Base-by-base conservation (phyloP, 1,139 yeast genomes). In the Taphrina pruni region DNA sequence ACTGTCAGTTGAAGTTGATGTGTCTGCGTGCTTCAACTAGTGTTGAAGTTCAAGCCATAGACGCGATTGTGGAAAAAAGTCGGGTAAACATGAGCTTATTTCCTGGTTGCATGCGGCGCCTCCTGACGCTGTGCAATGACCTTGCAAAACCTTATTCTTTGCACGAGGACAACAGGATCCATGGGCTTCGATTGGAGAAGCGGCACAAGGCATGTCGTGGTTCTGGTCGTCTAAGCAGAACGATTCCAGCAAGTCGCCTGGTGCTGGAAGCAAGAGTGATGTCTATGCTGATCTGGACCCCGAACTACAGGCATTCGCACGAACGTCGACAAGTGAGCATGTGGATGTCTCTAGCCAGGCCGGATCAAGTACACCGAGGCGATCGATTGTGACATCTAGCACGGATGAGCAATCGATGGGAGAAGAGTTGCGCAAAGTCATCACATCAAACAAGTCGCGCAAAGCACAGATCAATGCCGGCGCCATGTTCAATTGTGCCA, bases 401-500 rank as follows among this genome's bases (percentile, higher is more conserved):
- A 17, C 21, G 41, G 43, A 35, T 6, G 58, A 54, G 14, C 43
- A 14, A 21, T 48, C 65, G 9, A 32, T 48, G 12, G 39, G 38
- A 26, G 67, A 64, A 9, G 46, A 36, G 39, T 20, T 55, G n/a
- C 9, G 6, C 21, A 26, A 45, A 14, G 43, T 21, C 54, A 46
- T 43, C 41, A 17, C 46, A 4, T n/a, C 56, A 45, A 11, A 55
- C 6, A 64, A 64, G 55, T 20, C 60, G 12, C 67, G 67, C n/a
- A 54, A 48, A 20, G 39, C 67, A 12, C 52, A 54, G 12, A 39
- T 64, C 39, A 64, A 64, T 36, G 61, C 67, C 11, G 67, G 67
- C 20, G 67, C 67, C 2, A 46, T 64, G 45, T 64, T 64, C 61
- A 64, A 64, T 17, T 64, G 67, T 55, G 67, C 67, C 21, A 11